Evolutionary conservation across 129 eudicot genomes (phyloP), one percentile per base, ranked within the genome.

Genomic region (Oenanthe sinensis): DNA sequence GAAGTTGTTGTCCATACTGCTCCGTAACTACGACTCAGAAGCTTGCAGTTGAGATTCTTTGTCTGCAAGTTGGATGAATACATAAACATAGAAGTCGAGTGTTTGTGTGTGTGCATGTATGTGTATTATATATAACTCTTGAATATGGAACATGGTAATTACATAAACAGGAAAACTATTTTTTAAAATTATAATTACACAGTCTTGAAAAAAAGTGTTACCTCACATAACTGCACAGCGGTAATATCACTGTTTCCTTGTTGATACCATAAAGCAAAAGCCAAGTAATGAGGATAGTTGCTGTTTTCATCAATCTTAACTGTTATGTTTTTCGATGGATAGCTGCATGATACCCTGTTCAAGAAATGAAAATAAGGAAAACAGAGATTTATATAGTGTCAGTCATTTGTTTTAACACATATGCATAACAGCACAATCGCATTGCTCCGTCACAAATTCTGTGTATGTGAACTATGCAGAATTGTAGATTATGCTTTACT

Each of bases 201-300:
- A 44, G 48, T n/a, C 54, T 22, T 11, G 22, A 72, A 19, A n/a
- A 11, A 4, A 22, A 22, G 14, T 74, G 58, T 17, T 82, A 92
- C 97, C 96, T 92, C 92, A 79, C 96, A 92, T 39, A 93, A 90
- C 79, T 91, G 97, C 79, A 93, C 96, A 20, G 96, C 95, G 37
- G 95, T 93, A 74, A 93, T 87, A 80, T 93, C 97, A 30, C 78
- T 83, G 71, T 77, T 83, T 78, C 98, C 97, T 85, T 89, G 94
- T 79, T 93, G 98, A 78, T 93, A 86, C 93, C 92, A 93, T 77
- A 91, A 86, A 75, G 87, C 92, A 83, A 93, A 91, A 72, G 90
- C 97, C 52, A 93, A 81, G 79, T 93, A 93, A 86, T 88, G 75
- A 75, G 98, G 98, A 81, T 87, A 81, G 75, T 85, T 85, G 88